Evolutionary conservation across 805 yeast genomes (phyloP).

Genomic region (Metschnikowia picachoensis): DNA sequence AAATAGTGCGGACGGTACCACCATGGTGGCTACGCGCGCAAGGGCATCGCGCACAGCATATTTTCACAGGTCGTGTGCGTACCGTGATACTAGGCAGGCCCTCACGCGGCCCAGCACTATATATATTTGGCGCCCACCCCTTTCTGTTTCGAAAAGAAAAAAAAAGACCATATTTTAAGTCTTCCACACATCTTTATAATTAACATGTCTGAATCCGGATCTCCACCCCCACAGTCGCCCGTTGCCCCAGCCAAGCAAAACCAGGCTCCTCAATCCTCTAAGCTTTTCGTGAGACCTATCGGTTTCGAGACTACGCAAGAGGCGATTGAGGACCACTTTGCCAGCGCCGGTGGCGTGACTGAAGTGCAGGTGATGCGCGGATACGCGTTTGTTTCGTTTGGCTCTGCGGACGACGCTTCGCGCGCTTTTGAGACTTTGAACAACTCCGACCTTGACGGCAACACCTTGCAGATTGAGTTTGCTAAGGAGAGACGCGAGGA

Average conservation of each 20-base stretch:
- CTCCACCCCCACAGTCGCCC: neutral
- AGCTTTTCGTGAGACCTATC: slow-evolving; percentile 59
- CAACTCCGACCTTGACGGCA: slow-evolving; percentile 47
- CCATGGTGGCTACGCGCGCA: too few relatives aligned
- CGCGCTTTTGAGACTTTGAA: slow-evolving; percentile 46
- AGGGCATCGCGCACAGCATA: too few relatives aligned
- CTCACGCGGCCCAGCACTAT: too few relatives aligned
- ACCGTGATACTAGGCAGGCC: neutral
- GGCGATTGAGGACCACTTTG: slow-evolving; percentile 66
- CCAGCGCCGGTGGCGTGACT: slow-evolving; percentile 60
- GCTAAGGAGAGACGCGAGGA: slow-evolving; percentile 55
- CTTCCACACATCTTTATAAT: too few relatives aligned
- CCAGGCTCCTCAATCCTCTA: slow-evolving; percentile 7
- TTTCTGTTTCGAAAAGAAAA: too few relatives aligned
- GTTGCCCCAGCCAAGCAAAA: neutral
- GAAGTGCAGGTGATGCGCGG: slow-evolving; percentile 76
- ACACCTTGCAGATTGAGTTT: slow-evolving; percentile 47
- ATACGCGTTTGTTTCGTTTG: slow-evolving; percentile 86
- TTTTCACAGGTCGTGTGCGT: neutral
- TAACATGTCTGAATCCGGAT: slow-evolving; percentile 2
- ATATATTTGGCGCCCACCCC: too few relatives aligned
- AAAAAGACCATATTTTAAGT: too few relatives aligned
- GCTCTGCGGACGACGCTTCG: slow-evolving; percentile 52
- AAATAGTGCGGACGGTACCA: too few relatives aligned
- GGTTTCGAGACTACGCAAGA: slow-evolving; percentile 48